A percentile compares a stretch with the other conserved stretches of the same genome.
phyloP scores from a whole-genome alignment of 2,329 filamentous ascomycete genomes.

The Trichothecium roseum region DNA sequence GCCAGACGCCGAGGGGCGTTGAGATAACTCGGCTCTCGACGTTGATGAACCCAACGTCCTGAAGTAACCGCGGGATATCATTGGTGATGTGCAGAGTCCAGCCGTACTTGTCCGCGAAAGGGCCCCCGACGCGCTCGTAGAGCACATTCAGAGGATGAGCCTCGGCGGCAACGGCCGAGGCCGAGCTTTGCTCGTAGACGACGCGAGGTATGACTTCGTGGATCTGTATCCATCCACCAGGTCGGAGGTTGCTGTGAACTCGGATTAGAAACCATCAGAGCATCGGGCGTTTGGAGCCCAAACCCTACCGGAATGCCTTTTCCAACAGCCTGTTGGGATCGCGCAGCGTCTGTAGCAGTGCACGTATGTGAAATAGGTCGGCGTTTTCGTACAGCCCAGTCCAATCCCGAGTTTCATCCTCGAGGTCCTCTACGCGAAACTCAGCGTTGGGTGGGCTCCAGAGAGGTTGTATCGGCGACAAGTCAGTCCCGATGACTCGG shows the following conservation, averaged over 20 bases:
- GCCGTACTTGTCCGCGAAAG: conserved; percentile 20
- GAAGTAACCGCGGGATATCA: conserved; percentile 17
- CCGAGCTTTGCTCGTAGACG: conserved; percentile 6
- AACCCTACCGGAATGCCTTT: conserved; percentile 32
- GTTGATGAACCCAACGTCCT: conserved; percentile 23
- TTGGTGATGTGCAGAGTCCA: conserved; percentile 22
- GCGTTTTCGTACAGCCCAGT: conserved; percentile 30
- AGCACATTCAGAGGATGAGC: conserved; percentile 21
- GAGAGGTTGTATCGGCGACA: conserved; percentile 22
- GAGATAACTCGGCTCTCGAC: conserved; percentile 13
- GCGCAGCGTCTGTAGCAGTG: conserved; percentile 38
- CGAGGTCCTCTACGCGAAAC: conserved; percentile 25
- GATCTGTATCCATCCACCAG: conserved; percentile 22
- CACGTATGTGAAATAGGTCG: conserved; percentile 48
- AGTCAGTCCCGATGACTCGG: conserved; percentile 21
- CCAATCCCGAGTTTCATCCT: conserved; percentile 30
- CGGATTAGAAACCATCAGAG: conserved; percentile 9
- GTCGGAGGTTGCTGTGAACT: conserved; percentile 41
- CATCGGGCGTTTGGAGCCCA: not conserved
- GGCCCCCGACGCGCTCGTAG: conserved; percentile 19
- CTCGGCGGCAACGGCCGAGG: conserved; percentile 7
- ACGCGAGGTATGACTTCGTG: conserved; percentile 11
- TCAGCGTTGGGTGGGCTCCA: conserved; percentile 18
- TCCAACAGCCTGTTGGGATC: conserved; percentile 38
- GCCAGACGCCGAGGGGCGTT: conserved; percentile 27